A percentile compares a stretch with the other conserved stretches of the same genome.
These are phyloP conservation scores for Flaveria robusta DNA, from an alignment of 129 eudicot species.

Conservation along the genomic window DNA sequence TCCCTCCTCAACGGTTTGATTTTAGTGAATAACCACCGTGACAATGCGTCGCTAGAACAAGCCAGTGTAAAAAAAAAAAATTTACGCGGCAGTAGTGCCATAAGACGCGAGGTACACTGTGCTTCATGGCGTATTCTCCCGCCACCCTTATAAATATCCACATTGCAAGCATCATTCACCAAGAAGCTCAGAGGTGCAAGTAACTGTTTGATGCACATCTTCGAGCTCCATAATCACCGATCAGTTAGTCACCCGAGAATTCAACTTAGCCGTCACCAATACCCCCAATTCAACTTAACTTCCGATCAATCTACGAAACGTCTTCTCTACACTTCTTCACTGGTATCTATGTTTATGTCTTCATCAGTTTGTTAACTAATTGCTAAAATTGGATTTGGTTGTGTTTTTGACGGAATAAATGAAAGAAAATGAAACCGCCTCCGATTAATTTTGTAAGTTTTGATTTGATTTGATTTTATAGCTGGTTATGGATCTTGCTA, in stretches of 20 bases:
- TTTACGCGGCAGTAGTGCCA: no score
- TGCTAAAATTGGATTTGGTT: slow-evolving; percentile 8
- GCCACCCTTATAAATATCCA: no score
- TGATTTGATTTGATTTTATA: slow-evolving; percentile 8
- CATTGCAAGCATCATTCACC: background rate
- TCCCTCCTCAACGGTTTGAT: no score
- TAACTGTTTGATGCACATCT: background rate
- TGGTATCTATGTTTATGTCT: slow-evolving; percentile 4
- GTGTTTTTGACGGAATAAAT: slow-evolving; percentile 19
- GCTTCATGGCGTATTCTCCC: no score
- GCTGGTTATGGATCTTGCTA: no score
- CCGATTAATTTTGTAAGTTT: slow-evolving; percentile 25
- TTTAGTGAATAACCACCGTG: no score
- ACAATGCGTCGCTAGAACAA: no score
- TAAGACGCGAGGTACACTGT: no score
- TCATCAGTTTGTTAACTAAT: background rate
- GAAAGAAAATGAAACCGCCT: slow-evolving; percentile 27
- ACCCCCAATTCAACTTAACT: background rate
- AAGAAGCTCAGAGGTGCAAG: background rate
- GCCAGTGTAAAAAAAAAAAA: no score
- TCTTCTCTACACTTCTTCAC: background rate
- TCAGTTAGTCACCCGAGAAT: no score
- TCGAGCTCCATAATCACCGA: background rate
- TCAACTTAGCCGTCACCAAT: no score
- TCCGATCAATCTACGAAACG: background rate